phyloP scores from a whole-genome alignment of 140 eudicot genomes.

The Erigeron philadelphicus region DNA sequence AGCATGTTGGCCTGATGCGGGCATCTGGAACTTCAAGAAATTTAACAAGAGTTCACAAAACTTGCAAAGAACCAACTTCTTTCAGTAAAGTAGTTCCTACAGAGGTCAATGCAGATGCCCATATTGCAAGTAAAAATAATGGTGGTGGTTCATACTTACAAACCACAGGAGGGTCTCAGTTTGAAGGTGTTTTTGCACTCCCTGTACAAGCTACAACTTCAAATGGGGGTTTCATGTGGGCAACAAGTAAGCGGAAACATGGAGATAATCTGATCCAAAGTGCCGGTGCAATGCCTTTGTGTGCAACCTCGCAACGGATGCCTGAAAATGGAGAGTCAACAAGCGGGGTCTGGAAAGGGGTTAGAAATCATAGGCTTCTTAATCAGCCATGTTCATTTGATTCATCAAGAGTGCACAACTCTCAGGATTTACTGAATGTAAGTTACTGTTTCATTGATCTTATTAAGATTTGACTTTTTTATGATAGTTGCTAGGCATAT shows the following conservation, averaged over 20 bases:
- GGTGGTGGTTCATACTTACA: constrained; percentile 21
- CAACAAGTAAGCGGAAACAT: constrained; percentile 39
- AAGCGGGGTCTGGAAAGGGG: constrained; percentile 23
- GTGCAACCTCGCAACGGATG: constrained; percentile 20
- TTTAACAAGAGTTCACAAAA: constrained; percentile 32
- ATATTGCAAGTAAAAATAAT: constrained; percentile 24
- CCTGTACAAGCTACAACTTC: constrained; percentile 48
- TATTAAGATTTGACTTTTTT: background rate
- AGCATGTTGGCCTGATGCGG: constrained; percentile 31
- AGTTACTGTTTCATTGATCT: constrained; percentile 17
- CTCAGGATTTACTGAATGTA: constrained; percentile 43
- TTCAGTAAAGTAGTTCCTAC: constrained; percentile 37
- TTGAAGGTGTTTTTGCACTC: constrained; percentile 32
- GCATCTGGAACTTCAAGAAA: constrained; percentile 29
- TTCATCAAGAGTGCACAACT: constrained; percentile 33
- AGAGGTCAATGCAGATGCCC: constrained; percentile 28
- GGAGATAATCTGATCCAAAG: constrained; percentile 5
- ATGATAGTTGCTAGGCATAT: background rate
- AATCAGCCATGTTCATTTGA: constrained; percentile 35
- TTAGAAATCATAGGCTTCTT: constrained; percentile 27
- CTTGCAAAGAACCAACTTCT: constrained; percentile 41
- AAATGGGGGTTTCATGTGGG: constrained; percentile 49
- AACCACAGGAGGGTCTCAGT: constrained; percentile 39
- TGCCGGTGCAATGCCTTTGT: constrained; percentile 13
- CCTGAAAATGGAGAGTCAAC: constrained; percentile 28